Evolutionary conservation across 352 stramenopile genomes (phyloP).

Genomic region (Globisporangium carolinianum): DNA sequence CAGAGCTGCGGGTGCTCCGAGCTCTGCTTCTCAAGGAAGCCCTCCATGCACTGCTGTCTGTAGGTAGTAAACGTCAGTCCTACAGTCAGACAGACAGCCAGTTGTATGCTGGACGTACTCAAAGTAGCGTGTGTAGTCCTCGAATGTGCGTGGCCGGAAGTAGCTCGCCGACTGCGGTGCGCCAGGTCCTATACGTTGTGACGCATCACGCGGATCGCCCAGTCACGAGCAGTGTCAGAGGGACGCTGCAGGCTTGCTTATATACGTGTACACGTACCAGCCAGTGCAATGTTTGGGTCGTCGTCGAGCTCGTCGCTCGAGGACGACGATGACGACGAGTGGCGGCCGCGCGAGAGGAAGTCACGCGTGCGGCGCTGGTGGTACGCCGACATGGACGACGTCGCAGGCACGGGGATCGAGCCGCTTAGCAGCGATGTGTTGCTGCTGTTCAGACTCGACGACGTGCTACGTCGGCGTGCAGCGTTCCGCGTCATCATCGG

Average conservation of each 20-base stretch:
- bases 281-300: not conserved
- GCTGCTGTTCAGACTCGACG: not conserved
- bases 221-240: not conserved
- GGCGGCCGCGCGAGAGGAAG: slow-evolving; percentile 13
- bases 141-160: slow-evolving; percentile 52
- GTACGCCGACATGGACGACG: slow-evolving; percentile 11
- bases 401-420: slow-evolving; percentile 15
- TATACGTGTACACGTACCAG: slow-evolving; percentile 3
- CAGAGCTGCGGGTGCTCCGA: slow-evolving; percentile 54
- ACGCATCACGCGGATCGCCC: not conserved
- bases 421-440: slow-evolving; percentile 5
- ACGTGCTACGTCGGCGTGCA: slow-evolving; percentile 3
- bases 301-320: slow-evolving; percentile 13
- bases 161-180: slow-evolving; percentile 49
- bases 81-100: not conserved
- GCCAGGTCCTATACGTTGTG: slow-evolving; percentile 1
- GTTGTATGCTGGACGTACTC: slow-evolving; percentile 23
- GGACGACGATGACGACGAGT: slow-evolving; percentile 15
- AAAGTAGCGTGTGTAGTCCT: slow-evolving; percentile 55
- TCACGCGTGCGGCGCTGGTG: slow-evolving; percentile 12
- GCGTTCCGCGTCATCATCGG: not conserved
- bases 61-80: not conserved
- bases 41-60: slow-evolving; percentile 68
- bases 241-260: not conserved
- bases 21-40: slow-evolving; percentile 81